Evolutionary conservation across 768 basidiomycete genomes (phyloP).

Genomic region (Rhodotorula paludigena): DNA sequence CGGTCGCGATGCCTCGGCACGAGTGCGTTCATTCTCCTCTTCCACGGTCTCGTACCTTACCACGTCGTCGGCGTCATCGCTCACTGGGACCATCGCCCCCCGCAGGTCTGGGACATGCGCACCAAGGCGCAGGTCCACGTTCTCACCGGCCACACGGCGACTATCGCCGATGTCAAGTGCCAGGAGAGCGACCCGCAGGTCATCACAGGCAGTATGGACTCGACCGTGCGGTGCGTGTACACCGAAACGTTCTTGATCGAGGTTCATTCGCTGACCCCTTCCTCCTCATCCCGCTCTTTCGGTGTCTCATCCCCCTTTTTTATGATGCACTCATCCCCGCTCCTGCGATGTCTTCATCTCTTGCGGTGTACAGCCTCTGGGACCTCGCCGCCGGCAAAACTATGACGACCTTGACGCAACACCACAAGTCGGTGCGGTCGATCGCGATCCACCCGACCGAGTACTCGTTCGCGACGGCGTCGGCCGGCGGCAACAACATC

Average conservation of each 20-base stretch:
- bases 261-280: too few species aligned
- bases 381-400: conserved; percentile 97
- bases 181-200: conserved; percentile 98
- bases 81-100: background rate
- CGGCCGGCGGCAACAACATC: conserved; percentile 98
- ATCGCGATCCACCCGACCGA: conserved; percentile 93
- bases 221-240: conserved; percentile 79
- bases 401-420: conserved; percentile 93
- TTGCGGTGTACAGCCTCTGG: conserved; percentile 63
- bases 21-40: too few species aligned
- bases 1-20: conserved; percentile 91
- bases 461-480: conserved; percentile 91
- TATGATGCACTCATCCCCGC: background rate
- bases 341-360: too few species aligned
- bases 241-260: too few species aligned
- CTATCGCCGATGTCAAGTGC: conserved; percentile 90
- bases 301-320: background rate
- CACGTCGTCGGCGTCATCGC: background rate
- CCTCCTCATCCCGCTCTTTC: too few species aligned
- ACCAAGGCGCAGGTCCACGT: conserved; percentile 94
- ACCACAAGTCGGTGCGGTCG: conserved; percentile 95
- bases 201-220: conserved; percentile 97
- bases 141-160: conserved; percentile 86
- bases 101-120: conserved; percentile 89
- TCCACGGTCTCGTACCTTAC: background rate